phyloP scores from a whole-genome alignment of 495 filamentous ascomycete genomes.

The Aspergillus diversus region DNA sequence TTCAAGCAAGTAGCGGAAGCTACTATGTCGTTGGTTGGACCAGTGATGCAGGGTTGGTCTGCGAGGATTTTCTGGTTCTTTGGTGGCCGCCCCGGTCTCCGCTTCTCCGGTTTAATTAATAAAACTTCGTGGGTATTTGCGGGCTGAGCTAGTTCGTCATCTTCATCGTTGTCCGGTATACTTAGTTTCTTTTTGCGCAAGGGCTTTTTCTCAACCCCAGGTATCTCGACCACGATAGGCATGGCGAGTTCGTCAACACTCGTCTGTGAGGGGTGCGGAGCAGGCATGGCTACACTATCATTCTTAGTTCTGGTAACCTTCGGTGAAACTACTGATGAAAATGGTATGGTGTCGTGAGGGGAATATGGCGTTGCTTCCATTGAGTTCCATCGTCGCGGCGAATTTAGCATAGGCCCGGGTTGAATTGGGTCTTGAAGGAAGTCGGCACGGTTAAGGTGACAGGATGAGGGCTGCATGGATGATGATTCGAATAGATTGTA shows the following conservation, averaged over 20 bases:
- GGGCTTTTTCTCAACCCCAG: slow-evolving; percentile 36
- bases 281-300: slow-evolving; percentile 24
- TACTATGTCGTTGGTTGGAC: not conserved
- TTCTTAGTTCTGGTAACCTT: slow-evolving; percentile 30
- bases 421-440: slow-evolving; percentile 16
- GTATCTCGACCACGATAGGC: slow-evolving; percentile 27
- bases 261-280: slow-evolving; percentile 24
- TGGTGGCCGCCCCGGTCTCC: slow-evolving; percentile 28
- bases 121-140: not conserved
- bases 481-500: slow-evolving; percentile 37
- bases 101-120: slow-evolving; percentile 25
- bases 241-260: slow-evolving; percentile 40
- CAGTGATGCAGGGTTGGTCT: not conserved
- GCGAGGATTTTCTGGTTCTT: slow-evolving; percentile 24
- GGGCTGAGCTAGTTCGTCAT: slow-evolving; percentile 35
- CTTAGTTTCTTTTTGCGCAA: slow-evolving; percentile 40
- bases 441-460: slow-evolving; percentile 10
- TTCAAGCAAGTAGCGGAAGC: not conserved
- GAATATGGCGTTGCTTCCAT: slow-evolving; percentile 33
- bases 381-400: slow-evolving; percentile 29
- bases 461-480: slow-evolving; percentile 8
- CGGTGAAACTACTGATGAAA: slow-evolving; percentile 40
- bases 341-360: slow-evolving; percentile 47
- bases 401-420: slow-evolving; percentile 23
- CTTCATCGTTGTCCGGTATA: slow-evolving; percentile 32